A percentile compares a stretch with the other conserved stretches of the same genome.
Evolutionary conservation across 176 grass and related monocot species (phyloP).

Genomic region (Sorghum bicolor): Sorghum_bicolor_NCBIv3 NC_012872.2:15188001-15188500

Average conservation of each 20-base stretch:
- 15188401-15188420: background rate
- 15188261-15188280: background rate
- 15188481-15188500: constrained; percentile 2
- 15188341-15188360: background rate
- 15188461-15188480: constrained; percentile 1
- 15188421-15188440: background rate
- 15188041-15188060: background rate
- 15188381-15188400: background rate
- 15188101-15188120: background rate
- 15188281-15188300: background rate
- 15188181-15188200: background rate
- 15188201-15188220: background rate
- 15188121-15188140: background rate
- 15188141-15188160: constrained; percentile 10
- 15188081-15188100: background rate
- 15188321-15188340: background rate
- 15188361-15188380: background rate
- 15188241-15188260: background rate
- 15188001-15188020: background rate
- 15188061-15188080: background rate
- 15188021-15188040: constrained; percentile 36
- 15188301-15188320: background rate
- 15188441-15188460: background rate
- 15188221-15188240: background rate
- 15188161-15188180: background rate